Base-by-base conservation (phyloP, 768 basidiomycete species). In the Tylopilus rubrobrunneus region DNA sequence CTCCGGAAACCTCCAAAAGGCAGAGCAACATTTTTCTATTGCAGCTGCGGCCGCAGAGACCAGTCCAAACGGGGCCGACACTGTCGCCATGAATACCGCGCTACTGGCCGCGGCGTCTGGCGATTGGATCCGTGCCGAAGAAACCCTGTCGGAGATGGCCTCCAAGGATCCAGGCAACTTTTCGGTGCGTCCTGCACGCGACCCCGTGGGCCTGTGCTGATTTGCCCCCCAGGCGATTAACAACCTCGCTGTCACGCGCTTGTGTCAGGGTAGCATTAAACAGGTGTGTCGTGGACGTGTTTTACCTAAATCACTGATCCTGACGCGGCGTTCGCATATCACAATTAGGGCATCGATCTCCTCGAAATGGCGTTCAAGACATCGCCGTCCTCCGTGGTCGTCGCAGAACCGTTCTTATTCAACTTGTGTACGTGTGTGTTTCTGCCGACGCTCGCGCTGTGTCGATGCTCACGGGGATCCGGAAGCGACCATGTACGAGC, bases 391-490 rank as follows among this genome's bases (percentile, higher is more conserved):
- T 80, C 81, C 45, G 81, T 87, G 9, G 85, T 87, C 12, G 79
- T 85, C 25, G 86, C 87, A 7, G 90, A 92, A 62, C 90, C 90
- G 5, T 89, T 89, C 71, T 65, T 92, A 42, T 92, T 92, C 71
- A 93, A 93, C 57, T 75, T 93, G 7, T 87, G 91, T 91, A 66
- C 55, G 85, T 71, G 29, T 23, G 5, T n/a, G 11, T 39, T 34
- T 27, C n/a, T 5, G 36, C 33, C 11, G 11, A 39, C 11, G 41
- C 34, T n/a, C 8, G 17, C 15, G 1, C 10, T 23, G 12, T 21
- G 25, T 27, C 15, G 10, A 19, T 12, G 17, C 43, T 49, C 17
- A 39, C n/a, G 41, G 43, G 10, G 28, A 5, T 27, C 5, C 47
- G n/a, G 39, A 17, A 46, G 90, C 90, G 1, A 92, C 91, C 1